Evolutionary conservation across 768 basidiomycete genomes (phyloP).

Genomic region (Mycena olivaceomarginata): DNA sequence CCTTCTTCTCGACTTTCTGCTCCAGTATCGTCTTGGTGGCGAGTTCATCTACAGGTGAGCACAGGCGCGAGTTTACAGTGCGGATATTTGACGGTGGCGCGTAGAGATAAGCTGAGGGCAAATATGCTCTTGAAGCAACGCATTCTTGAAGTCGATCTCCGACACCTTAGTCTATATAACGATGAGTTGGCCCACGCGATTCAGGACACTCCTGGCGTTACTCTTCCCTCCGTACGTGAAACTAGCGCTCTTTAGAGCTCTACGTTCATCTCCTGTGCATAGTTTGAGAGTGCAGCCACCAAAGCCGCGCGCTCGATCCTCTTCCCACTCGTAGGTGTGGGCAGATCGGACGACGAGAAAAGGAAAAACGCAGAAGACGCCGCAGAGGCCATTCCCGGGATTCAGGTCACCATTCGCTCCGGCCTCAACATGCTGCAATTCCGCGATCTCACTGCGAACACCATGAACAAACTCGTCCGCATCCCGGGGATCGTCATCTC

Average conservation of each 20-base stretch:
- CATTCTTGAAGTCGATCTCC: constrained; percentile 90
- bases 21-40: constrained; percentile 91
- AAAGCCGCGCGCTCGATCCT: constrained; percentile 90
- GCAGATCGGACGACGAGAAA: constrained; percentile 65
- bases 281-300: constrained; percentile 96
- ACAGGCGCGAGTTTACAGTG: neutral
- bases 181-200: constrained; percentile 95
- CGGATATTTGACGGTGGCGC: constrained; percentile 25
- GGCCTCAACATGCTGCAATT: constrained; percentile 96
- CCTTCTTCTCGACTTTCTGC: constrained; percentile 89
- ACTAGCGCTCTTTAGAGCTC: neutral
- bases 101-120: constrained; percentile 90
- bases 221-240: constrained; percentile 86
- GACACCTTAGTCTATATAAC: constrained; percentile 88
- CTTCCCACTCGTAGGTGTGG: constrained; percentile 82
- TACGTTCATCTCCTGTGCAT: constrained; percentile 11
- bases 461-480: constrained; percentile 96
- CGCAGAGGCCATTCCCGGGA: constrained; percentile 70
- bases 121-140: constrained; percentile 94
- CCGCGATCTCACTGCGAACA: constrained; percentile 94
- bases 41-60: constrained; percentile 94
- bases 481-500: constrained; percentile 99
- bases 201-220: constrained; percentile 92
- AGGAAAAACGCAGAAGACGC: constrained; percentile 64
- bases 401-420: constrained; percentile 93